These are phyloP conservation scores for Mycena rebaudengoi DNA, from an alignment of 768 basidiomycete species.

Conservation along the genomic window DNA sequence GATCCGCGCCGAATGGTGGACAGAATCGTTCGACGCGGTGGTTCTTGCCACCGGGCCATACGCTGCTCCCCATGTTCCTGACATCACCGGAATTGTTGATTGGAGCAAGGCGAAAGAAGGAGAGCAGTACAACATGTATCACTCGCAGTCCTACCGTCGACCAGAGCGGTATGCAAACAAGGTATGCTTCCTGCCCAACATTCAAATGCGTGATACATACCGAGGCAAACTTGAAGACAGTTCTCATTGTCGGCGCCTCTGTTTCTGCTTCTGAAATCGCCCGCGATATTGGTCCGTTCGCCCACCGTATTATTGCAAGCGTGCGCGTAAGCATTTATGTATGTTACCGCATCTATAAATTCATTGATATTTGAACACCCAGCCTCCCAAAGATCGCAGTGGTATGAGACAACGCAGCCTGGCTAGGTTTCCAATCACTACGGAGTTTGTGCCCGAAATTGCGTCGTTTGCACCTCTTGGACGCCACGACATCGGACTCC, in stretches of 20 bases:
- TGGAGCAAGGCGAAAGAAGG: slow-evolving; percentile 33
- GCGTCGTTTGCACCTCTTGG: slow-evolving; percentile 29
- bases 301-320: slow-evolving; percentile 22
- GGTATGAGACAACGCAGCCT: slow-evolving; percentile 19
- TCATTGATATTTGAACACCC: too few relatives aligned
- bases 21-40: slow-evolving; percentile 42
- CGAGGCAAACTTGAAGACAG: slow-evolving; percentile 1
- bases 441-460: slow-evolving; percentile 41
- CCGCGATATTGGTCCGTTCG: slow-evolving; percentile 19
- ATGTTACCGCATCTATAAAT: too few relatives aligned
- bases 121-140: slow-evolving; percentile 28
- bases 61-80: slow-evolving; percentile 37
- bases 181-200: slow-evolving; percentile 21
- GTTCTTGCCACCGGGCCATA: slow-evolving; percentile 40
- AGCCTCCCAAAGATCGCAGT: slow-evolving; percentile 9
- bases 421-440: slow-evolving; percentile 33
- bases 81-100: slow-evolving; percentile 33
- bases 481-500: slow-evolving; percentile 37
- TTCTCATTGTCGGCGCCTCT: slow-evolving; percentile 27
- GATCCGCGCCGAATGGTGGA: slow-evolving; percentile 32
- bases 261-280: slow-evolving; percentile 28
- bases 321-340: slow-evolving; percentile 28
- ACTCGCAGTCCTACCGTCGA: slow-evolving; percentile 40
- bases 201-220: neutral
- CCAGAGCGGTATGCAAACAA: slow-evolving; percentile 37